Conservation (phyloP, 805 yeast genomes). For the Candida ficus region DNA sequence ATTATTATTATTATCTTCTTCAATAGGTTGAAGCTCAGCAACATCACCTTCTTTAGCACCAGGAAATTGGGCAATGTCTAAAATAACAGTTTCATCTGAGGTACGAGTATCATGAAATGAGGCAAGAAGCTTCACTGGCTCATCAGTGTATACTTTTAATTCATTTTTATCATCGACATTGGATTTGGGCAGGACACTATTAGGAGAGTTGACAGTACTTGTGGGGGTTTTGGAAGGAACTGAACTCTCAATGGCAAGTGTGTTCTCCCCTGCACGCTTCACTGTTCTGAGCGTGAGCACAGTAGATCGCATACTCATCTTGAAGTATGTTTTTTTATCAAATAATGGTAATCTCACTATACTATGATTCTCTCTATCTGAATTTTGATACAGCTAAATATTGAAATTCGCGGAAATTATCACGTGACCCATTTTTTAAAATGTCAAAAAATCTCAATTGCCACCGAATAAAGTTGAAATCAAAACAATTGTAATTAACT, state of each 20-base stretch:
- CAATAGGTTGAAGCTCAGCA: conserved; percentile 55
- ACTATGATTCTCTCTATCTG: too few relatives aligned
- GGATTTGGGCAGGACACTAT: neutral
- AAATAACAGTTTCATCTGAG: conserved; percentile 51
- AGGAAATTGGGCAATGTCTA: conserved; percentile 56
- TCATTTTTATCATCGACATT: neutral
- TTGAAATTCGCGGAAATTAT: neutral
- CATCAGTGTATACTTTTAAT: conserved; percentile 12
- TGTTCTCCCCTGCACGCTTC: conserved; percentile 18
- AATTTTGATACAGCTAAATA: neutral
- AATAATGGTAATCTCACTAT: too few relatives aligned
- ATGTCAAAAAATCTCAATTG: too few relatives aligned
- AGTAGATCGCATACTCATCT: conserved; percentile 22
- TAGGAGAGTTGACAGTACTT: too few relatives aligned
- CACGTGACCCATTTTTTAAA: too few relatives aligned
- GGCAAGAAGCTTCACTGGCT: conserved; percentile 16
- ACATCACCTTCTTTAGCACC: conserved; percentile 70
- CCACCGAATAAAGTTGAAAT: conserved; percentile 7
- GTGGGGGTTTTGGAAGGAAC: too few relatives aligned
- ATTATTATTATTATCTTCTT: neutral
- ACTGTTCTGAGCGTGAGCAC: conserved; percentile 26
- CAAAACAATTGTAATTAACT: conserved; percentile 24
- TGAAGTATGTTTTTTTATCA: too few relatives aligned
- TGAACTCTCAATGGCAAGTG: conserved; percentile 22
- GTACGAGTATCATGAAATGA: conserved; percentile 62